Conservation (phyloP, 2,329 filamentous ascomycete species). For the Fonsecaea pugnacius region DNA sequence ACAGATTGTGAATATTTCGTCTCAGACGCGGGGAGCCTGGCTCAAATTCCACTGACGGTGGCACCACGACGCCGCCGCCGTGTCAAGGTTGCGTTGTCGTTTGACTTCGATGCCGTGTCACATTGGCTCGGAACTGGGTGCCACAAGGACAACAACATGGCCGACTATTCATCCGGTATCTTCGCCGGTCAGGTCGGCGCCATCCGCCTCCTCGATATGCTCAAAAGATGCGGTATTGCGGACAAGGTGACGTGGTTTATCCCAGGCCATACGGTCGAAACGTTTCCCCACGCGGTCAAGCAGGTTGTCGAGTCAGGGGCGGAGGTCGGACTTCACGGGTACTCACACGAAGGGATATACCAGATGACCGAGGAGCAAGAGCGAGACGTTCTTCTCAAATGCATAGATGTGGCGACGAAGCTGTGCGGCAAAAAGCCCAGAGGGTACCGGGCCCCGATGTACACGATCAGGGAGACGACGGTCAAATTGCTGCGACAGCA, state of each 20-base stretch:
- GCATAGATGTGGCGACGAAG: constrained; percentile 70
- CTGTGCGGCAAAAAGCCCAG: constrained; percentile 72
- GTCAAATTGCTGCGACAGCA: constrained; percentile 48
- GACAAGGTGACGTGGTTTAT: constrained; percentile 56
- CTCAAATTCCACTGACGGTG: not conserved
- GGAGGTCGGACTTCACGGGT: constrained; percentile 64
- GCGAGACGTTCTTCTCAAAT: constrained; percentile 73
- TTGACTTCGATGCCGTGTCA: constrained; percentile 61
- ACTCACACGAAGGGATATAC: constrained; percentile 72
- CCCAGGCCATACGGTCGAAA: constrained; percentile 56
- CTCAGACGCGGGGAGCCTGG: not conserved
- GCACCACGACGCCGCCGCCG: constrained; percentile 19
- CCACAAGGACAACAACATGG: constrained; percentile 55
- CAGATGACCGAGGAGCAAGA: constrained; percentile 76
- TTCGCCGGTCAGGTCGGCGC: constrained; percentile 59
- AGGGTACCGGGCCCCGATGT: constrained; percentile 46
- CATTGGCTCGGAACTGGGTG: constrained; percentile 59
- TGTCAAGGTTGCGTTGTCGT: constrained; percentile 41
- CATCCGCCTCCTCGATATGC: constrained; percentile 54
- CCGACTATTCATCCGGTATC: constrained; percentile 57
- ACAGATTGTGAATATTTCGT: constrained; percentile 38
- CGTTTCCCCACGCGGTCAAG: constrained; percentile 45
- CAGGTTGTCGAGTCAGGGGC: constrained; percentile 30
- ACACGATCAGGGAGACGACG: constrained; percentile 47
- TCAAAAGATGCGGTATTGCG: constrained; percentile 49